Conservation (phyloP, 164 flowering plant genomes). For the Pachysandra terminalis region DNA sequence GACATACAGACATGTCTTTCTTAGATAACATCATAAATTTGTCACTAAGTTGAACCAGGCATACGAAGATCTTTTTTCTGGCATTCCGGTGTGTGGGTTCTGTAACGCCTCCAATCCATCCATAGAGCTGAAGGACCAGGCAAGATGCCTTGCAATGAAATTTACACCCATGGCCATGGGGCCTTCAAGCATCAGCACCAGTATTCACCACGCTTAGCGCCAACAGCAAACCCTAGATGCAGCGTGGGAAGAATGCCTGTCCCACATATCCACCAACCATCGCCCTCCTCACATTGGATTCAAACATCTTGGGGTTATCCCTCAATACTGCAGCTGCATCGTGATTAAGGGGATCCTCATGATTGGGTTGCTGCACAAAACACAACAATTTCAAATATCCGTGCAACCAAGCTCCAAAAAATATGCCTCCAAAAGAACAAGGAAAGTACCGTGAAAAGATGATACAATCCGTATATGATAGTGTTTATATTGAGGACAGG, state of each 20-base stretch:
- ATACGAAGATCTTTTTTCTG: too few species aligned
- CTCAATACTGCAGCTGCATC: conserved; percentile 45
- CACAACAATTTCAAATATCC: neutral
- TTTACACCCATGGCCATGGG: neutral
- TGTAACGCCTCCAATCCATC: neutral
- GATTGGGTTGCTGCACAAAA: conserved; percentile 36
- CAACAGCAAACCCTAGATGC: conserved; percentile 3
- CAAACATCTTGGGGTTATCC: conserved; percentile 37
- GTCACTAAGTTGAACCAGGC: too few species aligned
- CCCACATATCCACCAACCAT: conserved; percentile 43
- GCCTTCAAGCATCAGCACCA: too few species aligned
- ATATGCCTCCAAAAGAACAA: neutral
- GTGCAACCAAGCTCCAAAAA: neutral
- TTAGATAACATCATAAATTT: too few species aligned
- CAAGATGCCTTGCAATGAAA: neutral
- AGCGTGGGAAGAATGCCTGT: conserved; percentile 22
- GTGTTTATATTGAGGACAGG: conserved; percentile 47
- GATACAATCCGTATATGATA: conserved; percentile 39
- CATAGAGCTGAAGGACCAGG: neutral
- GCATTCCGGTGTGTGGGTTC: neutral
- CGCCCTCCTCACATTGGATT: conserved; percentile 33
- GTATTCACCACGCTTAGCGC: neutral
- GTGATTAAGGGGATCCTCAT: conserved; percentile 45
- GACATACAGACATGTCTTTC: too few species aligned
- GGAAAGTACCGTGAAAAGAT: conserved; percentile 41